Evolutionary conservation across 257 asterid genomes (phyloP).

Genomic region (Eustoma russellianum): DNA sequence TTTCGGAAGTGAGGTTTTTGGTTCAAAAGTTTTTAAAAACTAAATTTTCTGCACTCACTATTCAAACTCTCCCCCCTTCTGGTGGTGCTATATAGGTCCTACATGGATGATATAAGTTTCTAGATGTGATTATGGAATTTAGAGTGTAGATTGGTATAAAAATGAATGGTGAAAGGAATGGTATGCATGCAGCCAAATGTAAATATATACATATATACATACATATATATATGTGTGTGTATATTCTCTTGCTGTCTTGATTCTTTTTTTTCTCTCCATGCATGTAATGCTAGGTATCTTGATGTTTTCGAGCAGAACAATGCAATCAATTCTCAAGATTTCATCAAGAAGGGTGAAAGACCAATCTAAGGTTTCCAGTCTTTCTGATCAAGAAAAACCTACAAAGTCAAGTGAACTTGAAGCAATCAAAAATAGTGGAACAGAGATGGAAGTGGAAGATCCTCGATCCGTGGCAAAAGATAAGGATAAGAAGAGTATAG

Average conservation of each 20-base stretch:
- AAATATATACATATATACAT: no score
- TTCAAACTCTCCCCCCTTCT: no score
- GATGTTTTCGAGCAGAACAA: slow-evolving; percentile 13
- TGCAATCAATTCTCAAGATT: slow-evolving; percentile 5
- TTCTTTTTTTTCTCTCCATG: slow-evolving; percentile 28
- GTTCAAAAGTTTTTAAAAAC: no score
- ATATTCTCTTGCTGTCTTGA: background rate
- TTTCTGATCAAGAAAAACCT: slow-evolving; percentile 8
- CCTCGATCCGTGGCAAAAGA: background rate
- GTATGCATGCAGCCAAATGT: no score
- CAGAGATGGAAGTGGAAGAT: slow-evolving; percentile 3
- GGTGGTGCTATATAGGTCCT: no score
- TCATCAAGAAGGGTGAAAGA: slow-evolving; percentile 23
- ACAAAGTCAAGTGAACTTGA: slow-evolving; percentile 2
- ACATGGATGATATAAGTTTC: no score
- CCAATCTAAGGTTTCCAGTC: slow-evolving; percentile 29
- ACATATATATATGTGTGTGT: no score
- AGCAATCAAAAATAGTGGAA: slow-evolving; percentile 2
- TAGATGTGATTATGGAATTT: no score
- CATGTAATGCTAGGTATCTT: slow-evolving; percentile 39
- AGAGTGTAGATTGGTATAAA: no score
- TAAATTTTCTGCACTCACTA: no score
- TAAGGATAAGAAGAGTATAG: background rate
- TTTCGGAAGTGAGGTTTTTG: no score
- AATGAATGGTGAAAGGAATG: no score